Evolutionary conservation across 306 rosid genomes (phyloP), one percentile per base, ranked within the genome.

Genomic region (Pterocarpus santalinus): DNA sequence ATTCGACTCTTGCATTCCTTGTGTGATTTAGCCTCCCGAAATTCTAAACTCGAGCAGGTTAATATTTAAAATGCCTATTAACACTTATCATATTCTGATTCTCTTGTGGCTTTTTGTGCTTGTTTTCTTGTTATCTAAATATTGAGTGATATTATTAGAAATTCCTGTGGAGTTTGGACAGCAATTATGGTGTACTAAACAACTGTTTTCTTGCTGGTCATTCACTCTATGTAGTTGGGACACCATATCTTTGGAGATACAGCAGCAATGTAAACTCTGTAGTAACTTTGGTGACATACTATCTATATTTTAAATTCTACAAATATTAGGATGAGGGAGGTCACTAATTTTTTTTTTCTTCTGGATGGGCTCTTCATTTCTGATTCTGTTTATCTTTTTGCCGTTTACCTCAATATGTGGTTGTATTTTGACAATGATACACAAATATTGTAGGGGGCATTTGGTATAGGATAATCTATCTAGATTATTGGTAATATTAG

Each of bases 31-130:
- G 93, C 99, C 41, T 87, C 91, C 83, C 92, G 95, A 57, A 87
- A 89, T 87, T 70, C 97, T 73, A 93, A 89, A 85, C 86, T 95
- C 12, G 97, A 93, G 78, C 97, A 95, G 99, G 99, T 95, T 79
- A 78, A 35, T 73, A 78, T 69, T 76, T 35, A 70, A 30, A 51
- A 63, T 67, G 13, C 56, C 58, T 10, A 28, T 72, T 36, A 71
- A 68, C 65, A 70, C 36, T 30, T 64, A 60, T 82, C 35, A 52
- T 83, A 41, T 83, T 69, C 15, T 75, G 65, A 28, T 84, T 66
- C 69, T 75, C 30, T 69, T 55, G 46, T 80, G 17, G n/a, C 44
- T 33, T 64, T 76, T 49, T 55, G 14, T 70, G 39, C 63, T 44
- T 78, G 43, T 76, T 38, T 80, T 73, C 74, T 61, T 83, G 53